Evolutionary conservation across 306 rosid genomes (phyloP), one percentile per base, ranked within the genome.

Genomic region (Trifolium dubium): DNA sequence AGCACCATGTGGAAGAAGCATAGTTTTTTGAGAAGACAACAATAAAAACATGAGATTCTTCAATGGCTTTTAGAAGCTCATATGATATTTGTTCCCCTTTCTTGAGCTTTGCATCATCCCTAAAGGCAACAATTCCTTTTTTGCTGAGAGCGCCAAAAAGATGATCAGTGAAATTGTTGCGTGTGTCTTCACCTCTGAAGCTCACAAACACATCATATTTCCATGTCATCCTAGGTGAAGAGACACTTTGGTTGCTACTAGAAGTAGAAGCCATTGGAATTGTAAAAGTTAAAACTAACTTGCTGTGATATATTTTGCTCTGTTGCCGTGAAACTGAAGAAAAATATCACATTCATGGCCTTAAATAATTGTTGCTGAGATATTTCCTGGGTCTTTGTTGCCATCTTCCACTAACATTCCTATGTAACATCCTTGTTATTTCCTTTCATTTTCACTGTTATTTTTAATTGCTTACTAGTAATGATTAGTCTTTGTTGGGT

Each of bases 171-270:
- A 47, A 47, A 14, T 47, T 47, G 18, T 47, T 47, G 54, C 54
- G 54, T 0, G 54, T 47, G 54, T 47, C 54, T 47, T 47, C 54
- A 4, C 54, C 54, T 5, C 54, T 14, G 18, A 47, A 47, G 54
- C 79, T 79, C 32, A 79, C 58, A 66, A 72, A 79, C 28, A 78
- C 82, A 54, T 78, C 77, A 54, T 46, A 70, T 11, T 50, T 47
- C 6, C 32, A 17, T 18, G 0, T 35, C 43, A 6, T 28, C n/a
- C 0, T 2, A 30, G 9, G 1, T 0, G 69, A 73, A 31, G 35
- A 32, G 5, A 32, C 35, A 32, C 5, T 32, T 32, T 32, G 35
- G 35, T 32, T 3, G 35, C 43, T 29, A 6, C 1, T n/a, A n/a
- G n/a, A n/a, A n/a, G n/a, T 55, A 28, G 30, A 55, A 56, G 30